Base-by-base conservation (phyloP, 768 basidiomycete species). In the Strobilomyces confusus region DNA sequence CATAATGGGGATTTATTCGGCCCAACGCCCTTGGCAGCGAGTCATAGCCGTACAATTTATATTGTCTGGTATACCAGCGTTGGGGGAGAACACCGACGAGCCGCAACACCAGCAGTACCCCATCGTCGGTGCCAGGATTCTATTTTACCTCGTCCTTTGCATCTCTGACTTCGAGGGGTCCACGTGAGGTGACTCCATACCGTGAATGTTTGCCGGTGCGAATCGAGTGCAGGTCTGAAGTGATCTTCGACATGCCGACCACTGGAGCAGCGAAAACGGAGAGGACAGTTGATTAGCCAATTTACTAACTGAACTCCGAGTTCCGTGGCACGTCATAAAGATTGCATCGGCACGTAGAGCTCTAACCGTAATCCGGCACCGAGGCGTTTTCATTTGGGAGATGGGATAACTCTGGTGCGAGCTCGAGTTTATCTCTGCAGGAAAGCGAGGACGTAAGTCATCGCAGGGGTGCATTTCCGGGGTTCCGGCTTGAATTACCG, bases 301-400 rank as follows among this genome's bases (percentile, higher is more conserved):
- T 15, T 36, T 36, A 36, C 34, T 15, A 36, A 17, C 15, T 36
- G 34, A 36, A 17, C n/a, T 37, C 17, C 38, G 38, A 12, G 9
- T 2, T 37, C 36, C 11, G 9, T 37, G 9, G 9, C 17, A 37
- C 36, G 17, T 37, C 36, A 9, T 37, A n/a, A 19, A 38, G 38
- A 38, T 38, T 20, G 20, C 9, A 20, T 38, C 38, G n/a, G n/a
- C 38, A 20, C 19, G 38, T 38, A 38, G 38, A 19, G 19, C 38
- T 14, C 17, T 36, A 15, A 15, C 5, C 17, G 4, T 36, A 34
- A 36, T 15, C 42, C 41, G 48, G 48, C 22, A 23, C 51, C 54
- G 53, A 47, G 36, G 17, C 9, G 23, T 30, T 25, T 61, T 62
- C 60, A 62, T 61, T 62, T 61, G 46, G 57, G 57, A 49, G 38